Percentiles rank a stretch among this genome's conserved stretches.
These are phyloP conservation scores for Hypoxylon rickii DNA, from an alignment of 495 filamentous ascomycete species.

Conservation along the genomic window DNA sequence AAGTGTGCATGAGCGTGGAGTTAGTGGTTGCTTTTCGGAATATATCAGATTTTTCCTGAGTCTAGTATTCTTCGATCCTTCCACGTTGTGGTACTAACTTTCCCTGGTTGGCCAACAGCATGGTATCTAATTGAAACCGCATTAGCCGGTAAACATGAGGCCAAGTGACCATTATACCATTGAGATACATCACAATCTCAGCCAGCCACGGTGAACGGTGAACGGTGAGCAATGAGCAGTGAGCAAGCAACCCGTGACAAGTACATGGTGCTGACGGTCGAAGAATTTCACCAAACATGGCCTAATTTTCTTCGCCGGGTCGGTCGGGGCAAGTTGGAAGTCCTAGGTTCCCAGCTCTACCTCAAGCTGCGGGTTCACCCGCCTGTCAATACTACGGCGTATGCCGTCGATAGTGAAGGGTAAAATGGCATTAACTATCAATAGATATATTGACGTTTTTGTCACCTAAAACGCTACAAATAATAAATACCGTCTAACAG, in stretches of 20 bases:
- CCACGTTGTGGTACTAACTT: conserved; percentile 1
- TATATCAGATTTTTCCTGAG: conserved; percentile 19
- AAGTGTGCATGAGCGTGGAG: conserved; percentile 39
- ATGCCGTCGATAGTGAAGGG: no score
- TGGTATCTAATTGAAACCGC: conserved; percentile 1
- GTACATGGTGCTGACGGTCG: conserved; percentile 1
- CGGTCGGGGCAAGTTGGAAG: not conserved
- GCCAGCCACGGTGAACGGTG: not conserved
- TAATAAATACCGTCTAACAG: no score
- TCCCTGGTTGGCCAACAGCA: not conserved
- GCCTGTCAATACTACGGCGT: not conserved
- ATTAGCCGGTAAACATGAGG: not conserved
- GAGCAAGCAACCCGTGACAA: conserved; percentile 5
- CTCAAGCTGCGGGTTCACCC: not conserved
- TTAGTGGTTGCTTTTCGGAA: conserved; percentile 38
- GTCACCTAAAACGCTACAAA: no score
- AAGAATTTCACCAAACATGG: conserved; percentile 9
- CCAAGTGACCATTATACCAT: conserved; percentile 1
- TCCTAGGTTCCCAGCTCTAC: not conserved
- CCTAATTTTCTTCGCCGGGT: conserved; percentile 4
- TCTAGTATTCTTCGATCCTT: conserved; percentile 3
- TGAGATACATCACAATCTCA: conserved; percentile 2
- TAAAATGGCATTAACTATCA: no score
- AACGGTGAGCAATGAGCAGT: not conserved
- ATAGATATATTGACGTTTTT: no score